Percentiles rank a stretch among this genome's conserved stretches.
Conservation (phyloP, 371 early-diverging fungal genomes). For the Nematocida sp. region DNA sequence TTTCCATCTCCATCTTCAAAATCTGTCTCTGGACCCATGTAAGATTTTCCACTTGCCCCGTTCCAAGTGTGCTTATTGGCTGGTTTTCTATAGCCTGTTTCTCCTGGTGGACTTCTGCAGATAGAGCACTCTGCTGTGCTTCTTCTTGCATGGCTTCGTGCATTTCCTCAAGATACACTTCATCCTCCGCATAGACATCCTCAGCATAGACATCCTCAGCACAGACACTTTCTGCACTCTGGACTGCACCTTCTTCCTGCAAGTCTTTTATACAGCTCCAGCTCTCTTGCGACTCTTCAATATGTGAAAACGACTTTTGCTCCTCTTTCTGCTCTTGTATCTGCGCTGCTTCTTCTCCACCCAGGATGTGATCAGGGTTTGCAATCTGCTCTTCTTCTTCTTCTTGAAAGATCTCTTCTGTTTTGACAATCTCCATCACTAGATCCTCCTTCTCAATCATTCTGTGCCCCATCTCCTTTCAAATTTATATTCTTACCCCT, state of each 20-base stretch:
- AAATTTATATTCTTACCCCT: no score
- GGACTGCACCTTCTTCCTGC: no score
- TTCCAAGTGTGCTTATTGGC: neutral
- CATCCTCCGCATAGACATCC: neutral
- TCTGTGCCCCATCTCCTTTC: no score
- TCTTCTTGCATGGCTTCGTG: neutral
- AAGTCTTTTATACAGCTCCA: no score
- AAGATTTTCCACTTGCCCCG: conserved; percentile 5
- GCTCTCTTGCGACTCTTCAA: no score
- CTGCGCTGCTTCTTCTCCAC: neutral
- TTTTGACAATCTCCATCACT: neutral
- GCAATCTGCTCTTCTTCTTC: neutral
- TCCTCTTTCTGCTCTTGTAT: neutral
- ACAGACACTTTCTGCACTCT: neutral
- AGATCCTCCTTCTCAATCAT: neutral
- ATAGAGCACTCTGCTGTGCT: neutral
- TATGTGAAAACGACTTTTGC: no score
- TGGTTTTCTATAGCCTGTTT: neutral
- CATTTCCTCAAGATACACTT: neutral
- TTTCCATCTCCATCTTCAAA: conserved; percentile 46
- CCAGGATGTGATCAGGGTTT: neutral
- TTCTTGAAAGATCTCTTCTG: neutral
- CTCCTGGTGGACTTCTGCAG: neutral
- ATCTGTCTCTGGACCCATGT: conserved; percentile 46
- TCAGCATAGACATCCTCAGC: neutral